phyloP scores from a whole-genome alignment of 2,329 filamentous ascomycete species.

The Aspergillus calidoustus region DNA sequence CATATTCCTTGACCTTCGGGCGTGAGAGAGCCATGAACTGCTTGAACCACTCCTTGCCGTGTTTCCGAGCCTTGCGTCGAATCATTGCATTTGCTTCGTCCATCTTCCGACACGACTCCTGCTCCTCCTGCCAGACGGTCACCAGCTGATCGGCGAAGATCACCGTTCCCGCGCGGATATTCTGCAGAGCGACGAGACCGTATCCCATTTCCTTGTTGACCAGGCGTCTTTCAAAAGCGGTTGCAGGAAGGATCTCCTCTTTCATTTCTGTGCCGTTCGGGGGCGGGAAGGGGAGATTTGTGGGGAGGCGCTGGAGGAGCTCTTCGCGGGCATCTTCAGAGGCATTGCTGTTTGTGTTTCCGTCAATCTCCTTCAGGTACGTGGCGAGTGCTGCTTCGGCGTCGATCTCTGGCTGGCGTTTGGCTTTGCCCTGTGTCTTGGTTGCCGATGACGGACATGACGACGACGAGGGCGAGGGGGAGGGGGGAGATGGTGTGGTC shows the following conservation, averaged over 20 bases:
- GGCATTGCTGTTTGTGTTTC: neutral
- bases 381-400: neutral
- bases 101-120: neutral
- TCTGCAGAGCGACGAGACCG: constrained; percentile 19
- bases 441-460: neutral
- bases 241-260: neutral
- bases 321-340: neutral
- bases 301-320: neutral
- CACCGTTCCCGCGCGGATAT: constrained; percentile 16
- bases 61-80: constrained; percentile 5
- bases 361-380: neutral
- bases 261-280: neutral
- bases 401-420: neutral
- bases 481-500: neutral
- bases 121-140: constrained; percentile 1
- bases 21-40: constrained; percentile 12
- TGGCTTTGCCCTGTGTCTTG: neutral
- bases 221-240: neutral
- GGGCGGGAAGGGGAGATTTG: neutral
- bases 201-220: constrained; percentile 14
- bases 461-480: neutral
- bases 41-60: constrained; percentile 21
- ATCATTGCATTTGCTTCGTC: constrained; percentile 8
- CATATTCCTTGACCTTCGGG: neutral
- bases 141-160: constrained; percentile 19